Evolutionary conservation across 1,284 basidiomycete genomes (phyloP), one percentile per base, ranked within the genome.

Genomic region (Singerocomus inundabilis): DNA sequence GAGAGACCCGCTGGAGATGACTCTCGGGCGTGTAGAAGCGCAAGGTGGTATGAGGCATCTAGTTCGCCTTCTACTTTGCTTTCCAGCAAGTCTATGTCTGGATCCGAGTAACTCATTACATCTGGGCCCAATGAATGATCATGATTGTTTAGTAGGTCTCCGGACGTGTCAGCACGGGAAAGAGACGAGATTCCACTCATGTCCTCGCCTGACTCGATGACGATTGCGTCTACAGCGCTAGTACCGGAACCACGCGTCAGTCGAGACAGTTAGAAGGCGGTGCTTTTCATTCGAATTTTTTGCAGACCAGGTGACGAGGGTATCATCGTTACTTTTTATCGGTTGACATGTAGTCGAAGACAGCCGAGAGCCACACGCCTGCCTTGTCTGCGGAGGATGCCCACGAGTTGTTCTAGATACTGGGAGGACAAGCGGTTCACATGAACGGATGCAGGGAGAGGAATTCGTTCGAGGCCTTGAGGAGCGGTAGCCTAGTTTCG

Each of bases 401-500:
- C 43, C 2, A 49, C 33, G n/a, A 68, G 49, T 9, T 48, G 49
- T 9, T 53, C 34, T 2, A 69, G 35, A 36, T 49, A 28, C 6
- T 45, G 41, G 1, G 59, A 48, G 12, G 54, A 44, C 11, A 60
- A 42, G 10, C 38, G 48, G 38, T 52, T 46, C 1, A 36, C 39
- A 9, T 50, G 55, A 44, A 48, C 44, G 15, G 38, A 51, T 13
- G 53, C 1, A 28, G 54, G 41, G 34, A 60, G 34, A 6, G 51
- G 53, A 39, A 69, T 68, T 8, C 61, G 64, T 33, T 66, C 67
- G 26, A 67, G 66, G 18, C 67, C 67, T 2, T 53, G 57, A 6
- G 54, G 26, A 13, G 67, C 50, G 10, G 10, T 52, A 12, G 38
- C 31, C 32, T 25, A 38, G 13, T n/a, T 44, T 51, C 10, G 31